Conservation (phyloP, 1,284 basidiomycete species). For the Puccinia coronata region DNA sequence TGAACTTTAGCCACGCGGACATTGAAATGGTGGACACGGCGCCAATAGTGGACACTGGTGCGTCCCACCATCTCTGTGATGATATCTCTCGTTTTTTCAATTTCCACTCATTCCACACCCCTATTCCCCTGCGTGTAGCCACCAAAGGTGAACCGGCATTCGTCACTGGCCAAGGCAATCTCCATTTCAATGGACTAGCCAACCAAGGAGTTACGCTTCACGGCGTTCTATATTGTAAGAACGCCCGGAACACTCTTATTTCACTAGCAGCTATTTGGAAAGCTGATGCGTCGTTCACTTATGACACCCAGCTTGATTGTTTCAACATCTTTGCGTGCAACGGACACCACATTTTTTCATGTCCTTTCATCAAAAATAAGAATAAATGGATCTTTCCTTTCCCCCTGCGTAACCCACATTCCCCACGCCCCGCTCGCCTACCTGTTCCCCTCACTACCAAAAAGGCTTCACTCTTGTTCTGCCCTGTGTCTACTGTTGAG, state of each 20-base stretch:
- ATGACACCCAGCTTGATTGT: not conserved
- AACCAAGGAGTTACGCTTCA: not conserved
- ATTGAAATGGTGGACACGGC: not conserved
- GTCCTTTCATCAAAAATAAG: not conserved
- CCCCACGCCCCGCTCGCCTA: too few species aligned
- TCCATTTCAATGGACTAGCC: not conserved
- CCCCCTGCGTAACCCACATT: too few species aligned
- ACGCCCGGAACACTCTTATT: not conserved
- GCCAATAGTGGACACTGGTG: conserved; percentile 12
- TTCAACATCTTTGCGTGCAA: not conserved
- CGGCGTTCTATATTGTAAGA: not conserved
- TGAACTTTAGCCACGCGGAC: not conserved
- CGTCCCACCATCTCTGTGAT: conserved; percentile 12
- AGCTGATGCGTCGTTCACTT: not conserved
- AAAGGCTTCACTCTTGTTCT: too few species aligned
- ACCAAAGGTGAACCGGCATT: not conserved
- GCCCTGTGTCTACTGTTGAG: too few species aligned
- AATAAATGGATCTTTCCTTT: not conserved
- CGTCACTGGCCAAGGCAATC: not conserved
- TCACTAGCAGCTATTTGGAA: not conserved
- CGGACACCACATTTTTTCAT: not conserved
- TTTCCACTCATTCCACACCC: not conserved
- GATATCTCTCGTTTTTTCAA: not conserved
- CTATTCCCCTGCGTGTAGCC: conserved; percentile 13
- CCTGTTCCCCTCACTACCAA: too few species aligned